A percentile compares a stretch with the other conserved stretches of the same genome.
These are phyloP conservation scores for Apiotrichum domesticum DNA, from an alignment of 1,284 basidiomycete species.

Conservation along the genomic window DNA sequence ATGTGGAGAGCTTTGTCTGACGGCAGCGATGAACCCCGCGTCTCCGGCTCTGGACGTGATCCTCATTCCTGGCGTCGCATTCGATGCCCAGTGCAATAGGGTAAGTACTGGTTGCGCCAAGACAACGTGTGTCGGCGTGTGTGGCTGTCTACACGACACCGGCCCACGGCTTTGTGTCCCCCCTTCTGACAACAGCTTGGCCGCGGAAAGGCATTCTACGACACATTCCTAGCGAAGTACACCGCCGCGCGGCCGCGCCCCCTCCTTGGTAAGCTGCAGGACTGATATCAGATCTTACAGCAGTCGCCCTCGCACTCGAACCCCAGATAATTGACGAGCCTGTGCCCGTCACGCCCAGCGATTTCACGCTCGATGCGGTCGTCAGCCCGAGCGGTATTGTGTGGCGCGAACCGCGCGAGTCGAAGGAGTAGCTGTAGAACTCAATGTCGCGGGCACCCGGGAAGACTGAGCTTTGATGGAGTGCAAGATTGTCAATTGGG, in stretches of 20 bases:
- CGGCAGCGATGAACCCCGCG: slow-evolving; percentile 23
- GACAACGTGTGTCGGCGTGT: neutral
- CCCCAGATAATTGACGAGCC: slow-evolving; percentile 34
- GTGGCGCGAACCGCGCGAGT: slow-evolving; percentile 17
- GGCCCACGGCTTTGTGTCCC: neutral
- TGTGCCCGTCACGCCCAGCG: slow-evolving; percentile 33
- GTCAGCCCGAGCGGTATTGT: slow-evolving; percentile 31
- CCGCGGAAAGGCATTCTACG: slow-evolving; percentile 46
- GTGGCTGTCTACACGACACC: neutral
- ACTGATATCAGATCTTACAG: neutral
- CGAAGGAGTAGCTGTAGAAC: neutral
- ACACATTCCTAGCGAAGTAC: slow-evolving; percentile 39
- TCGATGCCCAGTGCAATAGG: slow-evolving; percentile 40
- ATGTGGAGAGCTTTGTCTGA: neutral
- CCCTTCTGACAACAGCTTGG: slow-evolving; percentile 32
- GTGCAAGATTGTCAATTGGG: too few relatives aligned
- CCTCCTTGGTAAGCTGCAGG: slow-evolving; percentile 28
- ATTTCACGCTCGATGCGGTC: slow-evolving; percentile 38
- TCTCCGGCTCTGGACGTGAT: slow-evolving; percentile 35
- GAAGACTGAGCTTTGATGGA: too few relatives aligned
- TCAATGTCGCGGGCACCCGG: too few relatives aligned
- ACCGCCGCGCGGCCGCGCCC: slow-evolving; percentile 22
- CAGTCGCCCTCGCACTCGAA: slow-evolving; percentile 42
- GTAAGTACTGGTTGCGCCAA: slow-evolving; percentile 19
- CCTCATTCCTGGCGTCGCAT: slow-evolving; percentile 44